phyloP scores from a whole-genome alignment of 1,139 yeast species.

The Yamadazyma dendronema region DNA sequence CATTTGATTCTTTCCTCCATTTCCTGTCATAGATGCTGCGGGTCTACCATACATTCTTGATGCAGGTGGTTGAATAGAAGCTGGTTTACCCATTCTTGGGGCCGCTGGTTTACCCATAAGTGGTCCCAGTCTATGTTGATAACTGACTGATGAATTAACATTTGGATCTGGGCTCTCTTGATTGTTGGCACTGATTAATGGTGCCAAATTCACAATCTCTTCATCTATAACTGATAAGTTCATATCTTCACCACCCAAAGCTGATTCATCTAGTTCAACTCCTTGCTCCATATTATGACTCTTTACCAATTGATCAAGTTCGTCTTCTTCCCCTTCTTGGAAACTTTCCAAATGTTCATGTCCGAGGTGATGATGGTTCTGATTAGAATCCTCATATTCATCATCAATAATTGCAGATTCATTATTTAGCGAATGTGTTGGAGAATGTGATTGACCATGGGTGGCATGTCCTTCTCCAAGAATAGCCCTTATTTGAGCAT shows the following conservation, averaged over 20 bases:
- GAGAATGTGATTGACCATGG: too few relatives aligned
- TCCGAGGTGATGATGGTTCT: conserved; percentile 1
- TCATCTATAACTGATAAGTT: conserved; percentile 36
- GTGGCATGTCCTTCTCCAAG: conserved; percentile 25
- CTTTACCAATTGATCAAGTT: conserved; percentile 34
- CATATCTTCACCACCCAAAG: conserved; percentile 19
- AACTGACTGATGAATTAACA: conserved; percentile 1
- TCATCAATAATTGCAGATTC: conserved; percentile 21
- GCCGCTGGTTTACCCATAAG: conserved; percentile 40
- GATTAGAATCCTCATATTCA: conserved; percentile 18
- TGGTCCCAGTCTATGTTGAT: conserved; percentile 22
- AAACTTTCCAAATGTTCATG: conserved; percentile 19
- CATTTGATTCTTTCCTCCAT: conserved; percentile 10
- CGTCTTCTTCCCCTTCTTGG: conserved; percentile 41
- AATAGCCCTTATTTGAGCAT: conserved; percentile 35
- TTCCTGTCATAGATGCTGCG: background rate
- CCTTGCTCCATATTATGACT: conserved; percentile 37
- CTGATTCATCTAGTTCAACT: conserved; percentile 26
- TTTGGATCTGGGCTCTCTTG: conserved; percentile 18
- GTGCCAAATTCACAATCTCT: conserved; percentile 42
- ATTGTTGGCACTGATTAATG: conserved; percentile 33
- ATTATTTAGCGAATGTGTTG: conserved; percentile 4
- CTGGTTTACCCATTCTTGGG: conserved; percentile 46
- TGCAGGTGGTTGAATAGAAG: conserved; percentile 47
- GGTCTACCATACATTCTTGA: conserved; percentile 33